phyloP scores from a whole-genome alignment of 768 basidiomycete genomes.

The Podaxis sp. region DNA sequence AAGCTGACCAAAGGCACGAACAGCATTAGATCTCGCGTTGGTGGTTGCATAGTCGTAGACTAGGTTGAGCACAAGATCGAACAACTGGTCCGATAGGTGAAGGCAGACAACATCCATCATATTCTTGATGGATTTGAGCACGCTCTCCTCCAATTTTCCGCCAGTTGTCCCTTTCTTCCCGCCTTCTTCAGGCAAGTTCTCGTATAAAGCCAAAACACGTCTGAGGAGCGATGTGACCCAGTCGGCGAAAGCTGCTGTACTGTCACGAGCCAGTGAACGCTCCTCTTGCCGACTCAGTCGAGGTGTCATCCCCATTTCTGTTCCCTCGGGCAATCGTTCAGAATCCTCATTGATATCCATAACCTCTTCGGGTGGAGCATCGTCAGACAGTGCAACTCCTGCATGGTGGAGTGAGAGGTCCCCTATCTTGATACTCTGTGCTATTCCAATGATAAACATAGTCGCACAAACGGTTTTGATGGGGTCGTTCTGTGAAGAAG shows the following conservation, averaged over 20 bases:
- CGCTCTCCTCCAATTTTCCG: conserved; percentile 76
- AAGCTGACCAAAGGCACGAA: conserved; percentile 84
- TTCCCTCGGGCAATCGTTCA: conserved; percentile 49
- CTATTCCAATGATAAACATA: conserved; percentile 68
- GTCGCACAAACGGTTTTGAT: conserved; percentile 76
- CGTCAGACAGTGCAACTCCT: conserved; percentile 49
- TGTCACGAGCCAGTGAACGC: conserved; percentile 68
- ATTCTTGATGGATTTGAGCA: conserved; percentile 74
- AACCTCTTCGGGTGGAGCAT: conserved; percentile 48
- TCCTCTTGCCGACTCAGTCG: conserved; percentile 60
- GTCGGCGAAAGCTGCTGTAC: conserved; percentile 76
- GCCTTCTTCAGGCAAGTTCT: conserved; percentile 93
- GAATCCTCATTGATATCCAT: conserved; percentile 47
- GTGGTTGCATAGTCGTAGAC: conserved; percentile 86
- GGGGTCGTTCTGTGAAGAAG: conserved; percentile 63
- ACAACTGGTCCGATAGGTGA: conserved; percentile 74
- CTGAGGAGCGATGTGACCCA: conserved; percentile 80
- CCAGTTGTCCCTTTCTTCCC: conserved; percentile 83
- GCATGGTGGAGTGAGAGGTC: conserved; percentile 65
- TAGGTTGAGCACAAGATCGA: conserved; percentile 81
- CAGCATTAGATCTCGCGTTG: conserved; percentile 88
- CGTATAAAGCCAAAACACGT: conserved; percentile 76
- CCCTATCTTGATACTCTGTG: conserved; percentile 75
- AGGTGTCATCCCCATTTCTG: conserved; percentile 35
- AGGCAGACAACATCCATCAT: conserved; percentile 79